Conservation (phyloP, 179 eudicot species). For the Silene vulgaris region DNA sequence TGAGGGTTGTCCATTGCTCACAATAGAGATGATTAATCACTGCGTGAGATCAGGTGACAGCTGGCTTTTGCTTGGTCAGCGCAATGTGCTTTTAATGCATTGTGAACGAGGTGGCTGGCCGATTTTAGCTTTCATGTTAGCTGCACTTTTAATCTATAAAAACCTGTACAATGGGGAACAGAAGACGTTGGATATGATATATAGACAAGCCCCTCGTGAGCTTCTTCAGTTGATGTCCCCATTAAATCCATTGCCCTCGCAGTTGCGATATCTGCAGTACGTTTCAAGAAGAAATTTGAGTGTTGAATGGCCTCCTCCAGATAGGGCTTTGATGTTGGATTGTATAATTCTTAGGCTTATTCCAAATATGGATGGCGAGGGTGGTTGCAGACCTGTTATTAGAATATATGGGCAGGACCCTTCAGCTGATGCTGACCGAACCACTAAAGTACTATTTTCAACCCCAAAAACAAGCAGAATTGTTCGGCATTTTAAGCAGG, state of each 20-base stretch:
- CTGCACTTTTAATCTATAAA: conserved; percentile 58
- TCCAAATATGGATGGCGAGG: conserved; percentile 61
- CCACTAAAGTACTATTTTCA: conserved; percentile 54
- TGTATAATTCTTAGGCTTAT: conserved; percentile 60
- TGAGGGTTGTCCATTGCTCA: conserved; percentile 57
- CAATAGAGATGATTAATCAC: conserved; percentile 70
- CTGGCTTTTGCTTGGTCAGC: conserved; percentile 70
- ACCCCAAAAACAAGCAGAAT: conserved; percentile 47
- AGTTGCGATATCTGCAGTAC: conserved; percentile 69
- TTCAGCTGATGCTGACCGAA: conserved; percentile 38
- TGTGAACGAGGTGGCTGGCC: conserved; percentile 77
- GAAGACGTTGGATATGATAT: conserved; percentile 64
- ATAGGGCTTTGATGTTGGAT: conserved; percentile 57
- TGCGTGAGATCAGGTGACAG: conserved; percentile 72
- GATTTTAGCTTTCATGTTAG: conserved; percentile 67
- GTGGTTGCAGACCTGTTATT: conserved; percentile 71
- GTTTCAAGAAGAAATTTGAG: conserved; percentile 58
- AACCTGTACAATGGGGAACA: conserved; percentile 65
- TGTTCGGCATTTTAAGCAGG: conserved; percentile 65
- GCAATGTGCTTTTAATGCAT: conserved; percentile 66
- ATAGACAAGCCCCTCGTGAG: conserved; percentile 72
- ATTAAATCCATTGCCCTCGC: conserved; percentile 71
- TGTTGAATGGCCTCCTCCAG: conserved; percentile 64
- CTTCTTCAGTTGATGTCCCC: conserved; percentile 57
- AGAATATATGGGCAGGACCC: conserved; percentile 73